A percentile compares a stretch with the other conserved stretches of the same genome.
phyloP scores from a whole-genome alignment of 208 protist species.

The Wallacemonas sp. region DNA sequence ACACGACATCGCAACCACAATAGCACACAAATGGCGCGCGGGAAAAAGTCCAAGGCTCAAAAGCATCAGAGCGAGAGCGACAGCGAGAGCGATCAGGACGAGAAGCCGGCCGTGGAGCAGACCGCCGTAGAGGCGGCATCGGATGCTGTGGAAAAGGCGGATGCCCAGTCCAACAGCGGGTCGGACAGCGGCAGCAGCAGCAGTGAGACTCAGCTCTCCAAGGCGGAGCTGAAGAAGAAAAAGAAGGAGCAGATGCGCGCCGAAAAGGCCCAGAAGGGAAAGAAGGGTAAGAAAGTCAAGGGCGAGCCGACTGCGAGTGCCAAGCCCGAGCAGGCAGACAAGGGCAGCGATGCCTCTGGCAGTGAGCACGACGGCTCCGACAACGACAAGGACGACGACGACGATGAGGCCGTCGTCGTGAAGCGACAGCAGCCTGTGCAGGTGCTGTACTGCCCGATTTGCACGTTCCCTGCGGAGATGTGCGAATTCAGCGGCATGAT shows the following conservation, averaged over 20 bases:
- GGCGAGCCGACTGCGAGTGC: constrained; percentile 9
- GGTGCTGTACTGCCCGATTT: constrained; percentile 91
- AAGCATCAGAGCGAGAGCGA: constrained; percentile 12
- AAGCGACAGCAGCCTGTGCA: constrained; percentile 54
- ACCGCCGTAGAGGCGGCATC: not conserved
- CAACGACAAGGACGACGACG: constrained; percentile 8
- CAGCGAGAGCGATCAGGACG: constrained; percentile 11
- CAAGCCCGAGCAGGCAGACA: constrained; percentile 8
- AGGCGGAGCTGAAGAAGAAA: constrained; percentile 55
- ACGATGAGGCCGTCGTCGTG: constrained; percentile 32
- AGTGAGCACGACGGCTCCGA: constrained; percentile 9
- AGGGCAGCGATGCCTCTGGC: not conserved
- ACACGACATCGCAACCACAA: not conserved
- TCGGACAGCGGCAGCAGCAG: not conserved
- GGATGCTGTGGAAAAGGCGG: constrained; percentile 1
- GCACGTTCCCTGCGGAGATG: constrained; percentile 91
- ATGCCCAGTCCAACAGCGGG: constrained; percentile 14
- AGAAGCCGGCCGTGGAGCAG: not conserved
- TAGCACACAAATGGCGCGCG: not conserved
- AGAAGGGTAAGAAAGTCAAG: constrained; percentile 35
- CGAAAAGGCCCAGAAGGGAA: constrained; percentile 28
- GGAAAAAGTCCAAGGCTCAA: constrained; percentile 10
- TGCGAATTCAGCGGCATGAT: constrained; percentile 92
- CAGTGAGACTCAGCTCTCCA: constrained; percentile 6
- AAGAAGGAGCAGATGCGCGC: constrained; percentile 66